phyloP scores from a whole-genome alignment of 2,329 filamentous ascomycete species.

The Penicillium rolfsii region DNA sequence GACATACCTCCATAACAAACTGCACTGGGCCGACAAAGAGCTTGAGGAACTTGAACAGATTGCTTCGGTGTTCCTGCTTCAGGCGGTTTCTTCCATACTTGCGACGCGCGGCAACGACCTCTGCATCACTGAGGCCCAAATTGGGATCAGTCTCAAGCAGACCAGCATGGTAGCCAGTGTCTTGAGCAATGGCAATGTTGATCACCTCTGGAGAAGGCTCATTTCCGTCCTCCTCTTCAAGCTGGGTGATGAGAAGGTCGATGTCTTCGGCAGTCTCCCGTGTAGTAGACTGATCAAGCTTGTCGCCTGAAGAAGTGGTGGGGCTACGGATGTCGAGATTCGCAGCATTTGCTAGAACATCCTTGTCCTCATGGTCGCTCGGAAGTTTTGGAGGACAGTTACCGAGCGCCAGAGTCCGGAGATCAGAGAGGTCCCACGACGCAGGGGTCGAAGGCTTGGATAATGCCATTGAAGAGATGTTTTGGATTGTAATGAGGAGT shows the following conservation, averaged over 20 bases:
- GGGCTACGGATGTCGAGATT: neutral
- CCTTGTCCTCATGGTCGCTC: constrained; percentile 13
- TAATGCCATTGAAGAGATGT: neutral
- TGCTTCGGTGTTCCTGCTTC: constrained; percentile 87
- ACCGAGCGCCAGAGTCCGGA: constrained; percentile 1
- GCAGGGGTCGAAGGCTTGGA: neutral
- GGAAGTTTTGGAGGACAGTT: neutral
- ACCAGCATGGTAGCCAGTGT: constrained; percentile 69
- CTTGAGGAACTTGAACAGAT: constrained; percentile 77
- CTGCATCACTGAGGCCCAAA: constrained; percentile 70
- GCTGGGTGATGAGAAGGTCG: constrained; percentile 82
- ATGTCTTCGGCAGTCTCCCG: constrained; percentile 69
- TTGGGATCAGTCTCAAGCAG: constrained; percentile 76
- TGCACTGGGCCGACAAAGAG: constrained; percentile 90
- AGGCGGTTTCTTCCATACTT: constrained; percentile 84
- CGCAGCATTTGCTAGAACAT: neutral
- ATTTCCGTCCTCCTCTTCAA: constrained; percentile 78
- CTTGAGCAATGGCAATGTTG: constrained; percentile 54
- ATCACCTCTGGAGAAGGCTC: constrained; percentile 64
- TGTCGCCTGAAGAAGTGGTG: too few relatives aligned
- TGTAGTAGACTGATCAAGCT: neutral
- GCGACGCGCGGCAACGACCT: constrained; percentile 62
- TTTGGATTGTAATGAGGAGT: neutral
- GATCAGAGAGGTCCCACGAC: neutral
- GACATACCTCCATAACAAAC: constrained; percentile 85